These are phyloP conservation scores for Neonectria neomacrospora DNA, from an alignment of 2,329 filamentous ascomycete species.

Conservation along the genomic window DNA sequence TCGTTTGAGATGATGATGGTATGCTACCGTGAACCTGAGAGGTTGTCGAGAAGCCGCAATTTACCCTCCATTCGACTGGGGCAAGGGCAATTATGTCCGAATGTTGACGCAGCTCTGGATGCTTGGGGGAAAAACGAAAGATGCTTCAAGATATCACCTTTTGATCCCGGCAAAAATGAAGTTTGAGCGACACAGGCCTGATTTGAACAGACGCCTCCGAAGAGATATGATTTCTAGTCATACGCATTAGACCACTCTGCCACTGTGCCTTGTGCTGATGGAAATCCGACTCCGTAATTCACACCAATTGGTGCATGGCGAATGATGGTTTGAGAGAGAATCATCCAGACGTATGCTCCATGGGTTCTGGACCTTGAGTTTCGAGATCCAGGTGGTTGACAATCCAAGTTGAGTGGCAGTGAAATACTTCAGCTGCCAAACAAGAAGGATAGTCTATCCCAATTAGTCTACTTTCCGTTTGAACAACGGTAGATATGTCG, in stretches of 20 bases:
- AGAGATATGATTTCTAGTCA: constrained; percentile 31
- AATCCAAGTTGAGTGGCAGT: neutral
- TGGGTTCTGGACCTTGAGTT: neutral
- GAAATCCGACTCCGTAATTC: neutral
- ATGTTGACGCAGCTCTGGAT: neutral
- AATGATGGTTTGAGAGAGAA: neutral
- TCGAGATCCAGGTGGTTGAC: neutral
- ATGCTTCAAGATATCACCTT: neutral
- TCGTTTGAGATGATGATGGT: too few relatives aligned
- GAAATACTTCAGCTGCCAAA: neutral
- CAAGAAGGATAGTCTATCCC: neutral
- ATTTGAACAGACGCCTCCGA: constrained; percentile 30
- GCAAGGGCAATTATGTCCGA: neutral
- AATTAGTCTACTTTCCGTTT: neutral
- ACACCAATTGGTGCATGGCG: neutral
- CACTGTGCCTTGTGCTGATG: constrained; percentile 20
- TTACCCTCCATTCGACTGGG: neutral
- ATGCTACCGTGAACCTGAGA: neutral
- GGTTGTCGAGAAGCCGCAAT: neutral
- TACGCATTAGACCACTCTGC: constrained; percentile 30
- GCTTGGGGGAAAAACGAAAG: neutral
- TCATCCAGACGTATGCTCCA: neutral
- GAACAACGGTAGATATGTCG: neutral
- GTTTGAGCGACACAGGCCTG: constrained; percentile 19
- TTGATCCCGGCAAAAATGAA: neutral